These are phyloP conservation scores for Penicillium mononematosum DNA, from an alignment of 495 filamentous ascomycete genomes.

Conservation along the genomic window DNA sequence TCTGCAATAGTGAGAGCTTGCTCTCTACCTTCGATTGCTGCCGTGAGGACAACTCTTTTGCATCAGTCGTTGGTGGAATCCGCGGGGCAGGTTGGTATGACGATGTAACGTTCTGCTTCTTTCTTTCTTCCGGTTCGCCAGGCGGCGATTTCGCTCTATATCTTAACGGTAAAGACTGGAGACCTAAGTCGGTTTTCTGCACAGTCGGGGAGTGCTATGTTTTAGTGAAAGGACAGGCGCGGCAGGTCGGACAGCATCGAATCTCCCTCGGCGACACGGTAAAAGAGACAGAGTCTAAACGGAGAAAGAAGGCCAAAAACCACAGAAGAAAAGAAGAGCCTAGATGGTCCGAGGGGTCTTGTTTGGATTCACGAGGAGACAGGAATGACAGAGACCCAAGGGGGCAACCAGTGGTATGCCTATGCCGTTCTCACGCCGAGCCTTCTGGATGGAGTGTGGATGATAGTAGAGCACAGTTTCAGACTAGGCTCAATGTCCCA, in stretches of 20 bases:
- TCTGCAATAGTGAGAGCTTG: background rate
- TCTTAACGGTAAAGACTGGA: slow-evolving; percentile 16
- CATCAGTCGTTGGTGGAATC: slow-evolving; percentile 2
- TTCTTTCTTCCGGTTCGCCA: background rate
- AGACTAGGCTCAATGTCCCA: background rate
- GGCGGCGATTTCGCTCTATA: background rate
- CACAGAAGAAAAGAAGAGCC: slow-evolving; percentile 26
- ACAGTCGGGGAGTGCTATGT: slow-evolving; percentile 18
- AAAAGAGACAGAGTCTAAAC: slow-evolving; percentile 19
- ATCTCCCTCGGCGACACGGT: slow-evolving; percentile 23
- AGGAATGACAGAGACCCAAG: slow-evolving; percentile 28
- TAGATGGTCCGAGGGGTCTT: slow-evolving; percentile 30
- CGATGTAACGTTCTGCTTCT: background rate
- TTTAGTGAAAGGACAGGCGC: slow-evolving; percentile 30
- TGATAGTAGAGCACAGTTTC: background rate
- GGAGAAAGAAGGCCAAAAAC: slow-evolving; percentile 13
- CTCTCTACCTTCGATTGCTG: background rate
- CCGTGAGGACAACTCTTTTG: background rate
- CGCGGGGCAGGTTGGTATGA: background rate
- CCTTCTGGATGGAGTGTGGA: background rate
- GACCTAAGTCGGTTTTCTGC: background rate
- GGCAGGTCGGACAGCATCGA: slow-evolving; percentile 30
- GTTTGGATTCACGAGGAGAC: slow-evolving; percentile 27
- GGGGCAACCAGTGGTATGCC: slow-evolving; percentile 31
- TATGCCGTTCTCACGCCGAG: background rate